Base-by-base conservation (phyloP, 2,329 filamentous ascomycete species). In the Parastagonospora nodorum region DNA sequence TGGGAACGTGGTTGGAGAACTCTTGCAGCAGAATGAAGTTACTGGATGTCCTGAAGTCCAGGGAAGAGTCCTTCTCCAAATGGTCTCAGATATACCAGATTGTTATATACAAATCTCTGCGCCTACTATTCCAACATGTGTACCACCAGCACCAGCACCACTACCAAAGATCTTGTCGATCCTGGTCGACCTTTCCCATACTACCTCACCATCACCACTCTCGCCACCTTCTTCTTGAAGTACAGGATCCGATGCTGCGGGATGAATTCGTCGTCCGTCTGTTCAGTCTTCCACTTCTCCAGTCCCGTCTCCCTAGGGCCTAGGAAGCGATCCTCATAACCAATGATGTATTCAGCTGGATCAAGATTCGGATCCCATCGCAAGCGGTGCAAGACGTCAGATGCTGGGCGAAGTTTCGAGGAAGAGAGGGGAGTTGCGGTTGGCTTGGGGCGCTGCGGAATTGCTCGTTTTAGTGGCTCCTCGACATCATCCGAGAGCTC, bases 221-320 rank as follows among this genome's bases (percentile, higher is more conserved):
- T 50, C 58, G 32, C 50, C 55, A 12, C 54, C 14, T 68, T 74
- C 52, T 73, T 73, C 55, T 75, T 78, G 56, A 83, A 78, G 52
- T 81, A 79, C 47, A 80, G 51, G 14, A 84, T 78, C 2, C 81
- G 75, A 67, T 84, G 80, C 55, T 79, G 76, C 2, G 82, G 82
- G 48, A 84, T 82, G 48, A 83, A 84, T 40, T 84, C 81, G 51
- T 83, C 80, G 27, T 83, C 74, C 8, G 81, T 83, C 29, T 77
- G 75, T 41, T 82, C 80, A 14, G 72, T 77, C 59, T 81, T 80
- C 81, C 81, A 84, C n/a, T 69, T 73, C 39, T 75, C 73, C 2
- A 82, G 65, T 8, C 69, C 60, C 9, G 76, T 75, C 66, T 83
- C 81, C 48, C 77, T 72, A 15, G 77, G 71, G 0, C 79, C 80